Percentiles rank a stretch among this genome's conserved stretches.
phyloP scores from a whole-genome alignment of 225 moss, liverwort and hornwort genomes.

The Anthoceros angustus region DNA sequence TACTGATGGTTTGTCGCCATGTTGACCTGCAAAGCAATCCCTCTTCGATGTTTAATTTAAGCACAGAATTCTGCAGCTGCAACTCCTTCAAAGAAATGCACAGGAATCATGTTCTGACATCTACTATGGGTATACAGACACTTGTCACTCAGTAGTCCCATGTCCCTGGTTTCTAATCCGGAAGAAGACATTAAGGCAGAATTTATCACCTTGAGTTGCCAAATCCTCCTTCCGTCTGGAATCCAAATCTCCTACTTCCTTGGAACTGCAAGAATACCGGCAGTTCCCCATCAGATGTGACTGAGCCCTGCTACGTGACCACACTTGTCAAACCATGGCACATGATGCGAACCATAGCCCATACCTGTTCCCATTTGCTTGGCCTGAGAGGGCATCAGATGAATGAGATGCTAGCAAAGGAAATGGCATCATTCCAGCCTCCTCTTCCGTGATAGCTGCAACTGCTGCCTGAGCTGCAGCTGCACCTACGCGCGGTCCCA shows the following conservation, averaged over 20 bases:
- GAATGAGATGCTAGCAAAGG: not conserved
- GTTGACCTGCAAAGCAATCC: not conserved
- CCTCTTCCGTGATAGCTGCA: constrained; percentile 51
- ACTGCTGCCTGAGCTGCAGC: constrained; percentile 75
- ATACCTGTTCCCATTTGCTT: not conserved
- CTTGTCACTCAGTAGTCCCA: too few species aligned
- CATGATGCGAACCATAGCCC: not conserved
- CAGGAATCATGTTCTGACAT: too few species aligned
- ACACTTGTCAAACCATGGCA: too few species aligned
- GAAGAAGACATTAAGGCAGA: too few species aligned
- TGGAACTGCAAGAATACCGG: not conserved
- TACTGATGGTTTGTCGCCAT: not conserved
- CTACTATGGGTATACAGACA: too few species aligned
- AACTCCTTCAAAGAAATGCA: too few species aligned
- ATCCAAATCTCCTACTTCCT: not conserved
- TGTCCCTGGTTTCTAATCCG: too few species aligned
- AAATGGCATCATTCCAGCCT: constrained; percentile 10
- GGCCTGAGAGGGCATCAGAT: not conserved
- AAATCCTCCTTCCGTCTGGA: not conserved
- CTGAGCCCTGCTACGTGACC: too few species aligned
- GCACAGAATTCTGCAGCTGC: too few species aligned
- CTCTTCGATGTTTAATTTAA: not conserved
- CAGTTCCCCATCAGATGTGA: not conserved
- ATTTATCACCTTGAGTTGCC: not conserved
- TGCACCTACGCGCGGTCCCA: constrained; percentile 66